Evolutionary conservation across 73 alveolate genomes (phyloP).

Genomic region (Blepharisma japonicum): DNA sequence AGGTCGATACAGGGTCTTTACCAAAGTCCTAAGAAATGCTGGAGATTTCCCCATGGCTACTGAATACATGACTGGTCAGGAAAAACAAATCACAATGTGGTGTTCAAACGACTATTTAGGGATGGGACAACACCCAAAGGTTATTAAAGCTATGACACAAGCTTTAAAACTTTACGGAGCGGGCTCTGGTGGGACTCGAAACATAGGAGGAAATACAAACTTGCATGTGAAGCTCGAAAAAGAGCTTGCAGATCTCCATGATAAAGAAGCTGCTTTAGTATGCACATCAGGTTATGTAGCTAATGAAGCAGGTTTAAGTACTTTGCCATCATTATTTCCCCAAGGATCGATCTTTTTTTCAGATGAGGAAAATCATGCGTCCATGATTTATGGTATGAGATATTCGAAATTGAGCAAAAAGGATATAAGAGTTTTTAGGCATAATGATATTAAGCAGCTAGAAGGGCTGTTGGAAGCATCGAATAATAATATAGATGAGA

Average conservation of each 20-base stretch:
- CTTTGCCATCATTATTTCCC: conserved; percentile 59
- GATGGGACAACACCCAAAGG: conserved; percentile 69
- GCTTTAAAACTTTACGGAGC: conserved; percentile 59
- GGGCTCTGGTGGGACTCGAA: conserved; percentile 86
- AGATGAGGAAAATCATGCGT: conserved; percentile 78
- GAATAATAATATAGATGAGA: conserved; percentile 2
- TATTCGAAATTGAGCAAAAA: conserved; percentile 48
- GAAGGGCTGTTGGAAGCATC: conserved; percentile 48
- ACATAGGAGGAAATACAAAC: conserved; percentile 74
- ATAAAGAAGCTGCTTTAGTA: conserved; percentile 58
- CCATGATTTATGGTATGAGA: conserved; percentile 71
- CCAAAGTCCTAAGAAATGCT: conserved; percentile 44
- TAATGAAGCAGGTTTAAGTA: conserved; percentile 64
- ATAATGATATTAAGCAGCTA: conserved; percentile 67
- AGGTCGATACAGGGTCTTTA: conserved; percentile 72
- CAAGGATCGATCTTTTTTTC: conserved; percentile 55
- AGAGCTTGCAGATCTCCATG: conserved; percentile 67
- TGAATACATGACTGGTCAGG: conserved; percentile 32
- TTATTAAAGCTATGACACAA: conserved; percentile 54
- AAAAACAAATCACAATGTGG: conserved; percentile 63
- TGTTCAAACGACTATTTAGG: conserved; percentile 80
- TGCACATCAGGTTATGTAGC: conserved; percentile 73
- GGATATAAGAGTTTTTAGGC: conserved; percentile 57
- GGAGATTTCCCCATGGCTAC: conserved; percentile 76
- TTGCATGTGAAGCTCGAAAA: conserved; percentile 63